Evolutionary conservation across 768 basidiomycete genomes (phyloP).

Genomic region (Hypsizygus marmoreus): DNA sequence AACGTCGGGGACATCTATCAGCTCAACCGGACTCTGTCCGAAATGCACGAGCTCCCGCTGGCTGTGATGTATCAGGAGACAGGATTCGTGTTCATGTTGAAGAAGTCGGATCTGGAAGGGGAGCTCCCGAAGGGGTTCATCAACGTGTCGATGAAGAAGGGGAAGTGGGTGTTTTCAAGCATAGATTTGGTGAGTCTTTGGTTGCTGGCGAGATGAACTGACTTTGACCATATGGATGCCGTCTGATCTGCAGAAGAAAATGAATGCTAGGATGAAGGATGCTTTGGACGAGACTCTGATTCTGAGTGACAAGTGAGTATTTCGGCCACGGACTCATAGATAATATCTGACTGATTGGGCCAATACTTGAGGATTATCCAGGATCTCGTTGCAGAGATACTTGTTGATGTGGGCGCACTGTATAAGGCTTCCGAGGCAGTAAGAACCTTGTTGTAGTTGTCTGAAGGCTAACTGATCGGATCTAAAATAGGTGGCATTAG

Average conservation of each 20-base stretch:
- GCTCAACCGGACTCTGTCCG: constrained; percentile 57
- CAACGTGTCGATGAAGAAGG: constrained; percentile 65
- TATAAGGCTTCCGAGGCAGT: constrained; percentile 94
- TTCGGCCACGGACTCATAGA: background rate
- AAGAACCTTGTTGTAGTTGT: constrained; percentile 14
- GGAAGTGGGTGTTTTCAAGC: constrained; percentile 74
- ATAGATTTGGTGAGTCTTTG: constrained; percentile 75
- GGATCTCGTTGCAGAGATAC: constrained; percentile 70
- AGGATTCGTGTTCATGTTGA: constrained; percentile 73
- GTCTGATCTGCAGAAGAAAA: constrained; percentile 89
- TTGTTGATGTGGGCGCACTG: constrained; percentile 73
- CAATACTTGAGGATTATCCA: constrained; percentile 64
- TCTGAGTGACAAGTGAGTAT: constrained; percentile 73
- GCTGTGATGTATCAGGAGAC: constrained; percentile 69
- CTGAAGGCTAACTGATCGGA: background rate
- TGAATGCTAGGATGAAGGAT: constrained; percentile 88
- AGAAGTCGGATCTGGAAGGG: constrained; percentile 65
- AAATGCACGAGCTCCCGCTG: constrained; percentile 66
- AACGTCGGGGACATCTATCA: constrained; percentile 87
- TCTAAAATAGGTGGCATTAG: constrained; percentile 65
- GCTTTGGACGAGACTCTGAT: constrained; percentile 88
- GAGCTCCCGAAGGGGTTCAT: constrained; percentile 73
- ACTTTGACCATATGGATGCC: too few species aligned
- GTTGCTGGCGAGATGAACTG: background rate
- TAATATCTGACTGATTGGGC: background rate